A percentile compares a stretch with the other conserved stretches of the same genome.
These are phyloP conservation scores for Delitschia confertaspora DNA, from an alignment of 495 filamentous ascomycete genomes.

Conservation along the genomic window DNA sequence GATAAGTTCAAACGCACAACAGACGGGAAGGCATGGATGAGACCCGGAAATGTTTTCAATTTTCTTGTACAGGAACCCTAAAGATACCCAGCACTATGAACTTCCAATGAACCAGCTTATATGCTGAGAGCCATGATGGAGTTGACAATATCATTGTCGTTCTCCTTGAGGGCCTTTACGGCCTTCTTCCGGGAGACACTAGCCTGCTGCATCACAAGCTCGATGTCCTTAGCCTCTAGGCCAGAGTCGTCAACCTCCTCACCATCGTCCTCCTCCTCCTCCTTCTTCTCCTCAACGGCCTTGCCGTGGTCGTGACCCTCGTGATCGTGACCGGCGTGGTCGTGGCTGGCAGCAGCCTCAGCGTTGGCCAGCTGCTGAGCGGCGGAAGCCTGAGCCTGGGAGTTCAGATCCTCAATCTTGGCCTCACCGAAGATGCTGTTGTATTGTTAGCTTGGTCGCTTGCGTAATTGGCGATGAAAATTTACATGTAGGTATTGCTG, in stretches of 20 bases:
- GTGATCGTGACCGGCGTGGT: constrained; percentile 48
- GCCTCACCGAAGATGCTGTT: constrained; percentile 97
- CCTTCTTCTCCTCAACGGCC: constrained; percentile 69
- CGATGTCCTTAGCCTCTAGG: constrained; percentile 97
- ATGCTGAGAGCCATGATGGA: constrained; percentile 99
- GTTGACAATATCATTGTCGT: constrained; percentile 99
- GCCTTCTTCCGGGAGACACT: constrained; percentile 95
- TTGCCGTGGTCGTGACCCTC: constrained; percentile 62
- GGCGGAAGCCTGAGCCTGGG: constrained; percentile 86
- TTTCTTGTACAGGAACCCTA: neutral
- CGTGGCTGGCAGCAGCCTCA: constrained; percentile 48
- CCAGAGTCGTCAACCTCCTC: constrained; percentile 91
- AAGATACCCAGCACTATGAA: neutral
- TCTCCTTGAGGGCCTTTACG: constrained; percentile 95
- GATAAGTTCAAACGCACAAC: no score
- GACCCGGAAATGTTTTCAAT: neutral
- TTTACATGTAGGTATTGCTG: constrained; percentile 99
- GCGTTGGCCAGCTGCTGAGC: constrained; percentile 81
- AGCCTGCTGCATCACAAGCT: constrained; percentile 97
- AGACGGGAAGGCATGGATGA: no score
- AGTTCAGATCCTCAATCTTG: constrained; percentile 99
- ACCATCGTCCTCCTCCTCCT: constrained; percentile 82
- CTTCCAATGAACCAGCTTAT: constrained; percentile 44
- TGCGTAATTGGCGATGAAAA: constrained; percentile 2
- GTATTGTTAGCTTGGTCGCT: neutral